phyloP scores from a whole-genome alignment of 768 basidiomycete species.

The Porpolomopsis calyptriformis region DNA sequence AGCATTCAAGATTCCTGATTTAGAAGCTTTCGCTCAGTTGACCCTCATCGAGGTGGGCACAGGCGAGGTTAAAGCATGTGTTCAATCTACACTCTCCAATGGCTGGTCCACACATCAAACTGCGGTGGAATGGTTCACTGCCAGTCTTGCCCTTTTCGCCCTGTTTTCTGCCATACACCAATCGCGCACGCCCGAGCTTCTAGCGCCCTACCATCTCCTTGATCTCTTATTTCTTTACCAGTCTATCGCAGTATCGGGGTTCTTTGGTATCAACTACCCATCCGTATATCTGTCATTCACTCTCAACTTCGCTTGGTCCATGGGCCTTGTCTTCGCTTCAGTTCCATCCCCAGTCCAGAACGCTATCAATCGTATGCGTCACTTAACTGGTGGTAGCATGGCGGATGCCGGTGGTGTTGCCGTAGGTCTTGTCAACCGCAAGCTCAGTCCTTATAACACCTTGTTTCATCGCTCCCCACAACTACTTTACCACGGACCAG shows the following conservation, averaged over 20 bases:
- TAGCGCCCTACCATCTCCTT: conserved; percentile 67
- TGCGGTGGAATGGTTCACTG: conserved; percentile 71
- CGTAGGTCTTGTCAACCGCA: conserved; percentile 69
- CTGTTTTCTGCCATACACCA: conserved; percentile 54
- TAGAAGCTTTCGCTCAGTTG: conserved; percentile 82
- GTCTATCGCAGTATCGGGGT: conserved; percentile 64
- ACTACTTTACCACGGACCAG: not conserved
- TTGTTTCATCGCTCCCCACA: not conserved
- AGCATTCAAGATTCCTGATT: conserved; percentile 80
- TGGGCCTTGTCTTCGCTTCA: conserved; percentile 58
- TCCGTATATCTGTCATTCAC: conserved; percentile 70
- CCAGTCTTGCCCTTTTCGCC: conserved; percentile 51
- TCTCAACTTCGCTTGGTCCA: conserved; percentile 82
- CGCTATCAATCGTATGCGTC: conserved; percentile 75
- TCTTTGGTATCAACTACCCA: conserved; percentile 84
- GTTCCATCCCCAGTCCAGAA: conserved; percentile 51
- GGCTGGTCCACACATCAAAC: conserved; percentile 73
- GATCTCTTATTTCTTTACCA: conserved; percentile 81
- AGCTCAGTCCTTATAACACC: conserved; percentile 68
- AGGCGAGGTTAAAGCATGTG: conserved; percentile 71
- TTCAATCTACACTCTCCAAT: conserved; percentile 87
- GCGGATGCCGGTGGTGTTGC: conserved; percentile 47
- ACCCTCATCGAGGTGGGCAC: conserved; percentile 59
- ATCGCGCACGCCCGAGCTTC: conserved; percentile 42
- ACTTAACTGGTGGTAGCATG: conserved; percentile 69